Evolutionary conservation across 495 filamentous ascomycete species (phyloP).

Genomic region (Apodospora peruviana): DNA sequence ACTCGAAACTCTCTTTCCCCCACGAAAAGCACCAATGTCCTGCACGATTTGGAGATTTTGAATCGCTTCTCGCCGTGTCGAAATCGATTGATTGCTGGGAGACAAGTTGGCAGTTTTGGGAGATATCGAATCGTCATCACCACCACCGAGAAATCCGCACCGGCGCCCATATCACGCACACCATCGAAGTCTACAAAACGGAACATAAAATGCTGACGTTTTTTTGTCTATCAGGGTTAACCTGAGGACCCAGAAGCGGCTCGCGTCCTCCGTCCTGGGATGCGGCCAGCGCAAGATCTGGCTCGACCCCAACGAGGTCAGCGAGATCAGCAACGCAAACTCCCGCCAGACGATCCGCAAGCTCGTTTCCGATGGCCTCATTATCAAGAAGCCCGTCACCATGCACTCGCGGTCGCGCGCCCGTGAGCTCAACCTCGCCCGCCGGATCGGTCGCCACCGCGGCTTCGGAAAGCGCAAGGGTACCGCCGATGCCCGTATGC

Average conservation of each 20-base stretch:
- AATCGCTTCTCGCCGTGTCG: neutral
- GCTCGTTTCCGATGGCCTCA: slow-evolving; percentile 98
- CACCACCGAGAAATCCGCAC: neutral
- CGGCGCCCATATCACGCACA: neutral
- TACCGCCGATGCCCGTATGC: slow-evolving; percentile 99
- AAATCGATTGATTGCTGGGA: neutral
- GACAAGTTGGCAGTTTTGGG: neutral
- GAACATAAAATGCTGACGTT: slow-evolving; percentile 29
- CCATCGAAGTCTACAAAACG: neutral
- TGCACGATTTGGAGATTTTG: slow-evolving; percentile 4
- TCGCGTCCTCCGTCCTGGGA: slow-evolving; percentile 94
- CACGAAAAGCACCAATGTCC: neutral
- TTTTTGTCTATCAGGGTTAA: slow-evolving; percentile 71
- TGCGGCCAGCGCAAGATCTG: slow-evolving; percentile 99
- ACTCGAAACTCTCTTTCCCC: slow-evolving; percentile 4
- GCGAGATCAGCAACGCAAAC: slow-evolving; percentile 99
- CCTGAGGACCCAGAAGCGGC: slow-evolving; percentile 98
- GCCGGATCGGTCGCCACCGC: slow-evolving; percentile 90
- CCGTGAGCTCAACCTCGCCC: slow-evolving; percentile 81
- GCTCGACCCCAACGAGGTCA: slow-evolving; percentile 99
- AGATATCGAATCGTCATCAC: neutral
- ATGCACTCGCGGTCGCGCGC: slow-evolving; percentile 98
- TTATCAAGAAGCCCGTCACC: slow-evolving; percentile 99
- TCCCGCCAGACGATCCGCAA: slow-evolving; percentile 99
- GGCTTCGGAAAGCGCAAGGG: slow-evolving; percentile 99